Evolutionary conservation across 2,329 filamentous ascomycete genomes (phyloP).

Genomic region (Colletotrichum ledebouriae): DNA sequence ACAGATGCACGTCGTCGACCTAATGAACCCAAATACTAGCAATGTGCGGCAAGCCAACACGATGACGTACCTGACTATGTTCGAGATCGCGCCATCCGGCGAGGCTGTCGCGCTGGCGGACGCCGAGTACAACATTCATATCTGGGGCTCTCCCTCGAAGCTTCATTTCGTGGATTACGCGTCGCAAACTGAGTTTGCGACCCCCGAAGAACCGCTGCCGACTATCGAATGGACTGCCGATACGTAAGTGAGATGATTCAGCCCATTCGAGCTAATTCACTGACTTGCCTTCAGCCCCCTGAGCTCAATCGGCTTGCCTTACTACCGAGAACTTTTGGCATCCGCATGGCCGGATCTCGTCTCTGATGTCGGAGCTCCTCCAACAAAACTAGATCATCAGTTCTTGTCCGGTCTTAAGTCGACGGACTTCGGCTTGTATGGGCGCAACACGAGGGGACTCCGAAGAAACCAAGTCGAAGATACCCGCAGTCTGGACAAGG

Average conservation of each 20-base stretch:
- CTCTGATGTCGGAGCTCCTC: constrained; percentile 88
- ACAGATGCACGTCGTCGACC: constrained; percentile 94
- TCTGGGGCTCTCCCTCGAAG: constrained; percentile 91
- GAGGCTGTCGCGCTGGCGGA: constrained; percentile 88
- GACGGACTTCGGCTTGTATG: constrained; percentile 82
- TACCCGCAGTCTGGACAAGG: constrained; percentile 74
- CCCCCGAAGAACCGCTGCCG: constrained; percentile 69
- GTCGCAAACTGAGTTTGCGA: constrained; percentile 82
- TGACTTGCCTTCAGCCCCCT: constrained; percentile 67
- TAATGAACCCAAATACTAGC: constrained; percentile 92
- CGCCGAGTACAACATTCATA: constrained; percentile 80
- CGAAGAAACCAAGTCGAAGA: constrained; percentile 88
- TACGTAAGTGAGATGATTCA: constrained; percentile 63
- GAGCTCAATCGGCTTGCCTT: constrained; percentile 90
- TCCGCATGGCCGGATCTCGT: constrained; percentile 92
- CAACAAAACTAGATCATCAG: constrained; percentile 78
- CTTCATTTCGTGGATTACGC: constrained; percentile 88
- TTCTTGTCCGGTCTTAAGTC: constrained; percentile 77
- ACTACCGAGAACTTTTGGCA: constrained; percentile 88
- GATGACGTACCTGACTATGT: constrained; percentile 79
- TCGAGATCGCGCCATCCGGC: constrained; percentile 90
- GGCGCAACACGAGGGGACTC: constrained; percentile 79
- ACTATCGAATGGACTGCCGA: constrained; percentile 79
- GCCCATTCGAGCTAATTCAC: constrained; percentile 27
- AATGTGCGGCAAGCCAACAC: constrained; percentile 84